Evolutionary conservation across 2,329 filamentous ascomycete genomes (phyloP).

Genomic region (Plectosphaerella sp.): DNA sequence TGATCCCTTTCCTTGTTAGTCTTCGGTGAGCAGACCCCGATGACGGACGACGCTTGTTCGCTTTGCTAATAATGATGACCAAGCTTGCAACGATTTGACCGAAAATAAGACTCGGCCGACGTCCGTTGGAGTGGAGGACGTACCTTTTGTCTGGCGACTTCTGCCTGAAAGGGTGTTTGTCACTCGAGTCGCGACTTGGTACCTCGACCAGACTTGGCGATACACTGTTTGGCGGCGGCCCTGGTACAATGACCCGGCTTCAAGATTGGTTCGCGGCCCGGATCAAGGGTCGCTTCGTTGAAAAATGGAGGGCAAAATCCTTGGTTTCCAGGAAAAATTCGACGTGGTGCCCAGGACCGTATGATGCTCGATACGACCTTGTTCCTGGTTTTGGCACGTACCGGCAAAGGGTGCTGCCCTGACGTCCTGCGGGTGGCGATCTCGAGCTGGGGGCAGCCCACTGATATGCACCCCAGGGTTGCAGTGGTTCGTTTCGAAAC

Average conservation of each 20-base stretch:
- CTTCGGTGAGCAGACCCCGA: too few relatives aligned
- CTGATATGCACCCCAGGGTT: background rate
- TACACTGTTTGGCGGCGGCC: too few relatives aligned
- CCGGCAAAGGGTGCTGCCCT: background rate
- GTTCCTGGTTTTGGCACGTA: background rate
- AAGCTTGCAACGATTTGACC: too few relatives aligned
- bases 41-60: too few relatives aligned
- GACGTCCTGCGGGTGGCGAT: background rate
- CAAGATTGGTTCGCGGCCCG: background rate
- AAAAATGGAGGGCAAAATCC: background rate
- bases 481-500: background rate
- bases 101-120: too few relatives aligned
- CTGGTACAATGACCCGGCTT: too few relatives aligned
- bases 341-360: background rate
- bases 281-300: background rate
- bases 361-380: background rate
- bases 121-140: too few relatives aligned
- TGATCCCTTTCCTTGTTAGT: too few relatives aligned
- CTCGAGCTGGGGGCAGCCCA: background rate
- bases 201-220: too few relatives aligned
- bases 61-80: too few relatives aligned
- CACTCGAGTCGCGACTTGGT: background rate
- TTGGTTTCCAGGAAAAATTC: background rate
- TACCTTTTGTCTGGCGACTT: background rate
- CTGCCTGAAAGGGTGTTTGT: background rate